A percentile compares a stretch with the other conserved stretches of the same genome.
Evolutionary conservation across 73 alveolate genomes (phyloP).

Genomic region (Uronychia binucleata): DNA sequence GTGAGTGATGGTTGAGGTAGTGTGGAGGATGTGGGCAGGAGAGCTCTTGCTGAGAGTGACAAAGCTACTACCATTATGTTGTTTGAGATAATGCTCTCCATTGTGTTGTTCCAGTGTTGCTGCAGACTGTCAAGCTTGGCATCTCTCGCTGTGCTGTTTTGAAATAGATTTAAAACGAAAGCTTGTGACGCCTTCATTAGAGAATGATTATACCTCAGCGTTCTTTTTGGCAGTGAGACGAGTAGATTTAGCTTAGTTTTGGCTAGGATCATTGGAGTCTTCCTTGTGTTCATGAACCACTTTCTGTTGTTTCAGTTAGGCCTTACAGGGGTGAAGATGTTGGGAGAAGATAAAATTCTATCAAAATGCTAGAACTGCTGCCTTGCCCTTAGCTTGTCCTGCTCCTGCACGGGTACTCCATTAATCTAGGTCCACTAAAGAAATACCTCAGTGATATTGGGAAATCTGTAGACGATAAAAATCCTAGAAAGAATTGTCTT

Average conservation of each 20-base stretch:
- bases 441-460: constrained; percentile 77
- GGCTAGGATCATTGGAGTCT: background rate
- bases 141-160: background rate
- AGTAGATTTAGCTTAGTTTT: background rate
- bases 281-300: background rate
- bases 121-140: background rate
- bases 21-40: background rate
- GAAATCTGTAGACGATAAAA: constrained; percentile 95
- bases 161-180: background rate
- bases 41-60: background rate
- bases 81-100: background rate
- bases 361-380: constrained; percentile 89
- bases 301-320: background rate
- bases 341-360: constrained; percentile 79
- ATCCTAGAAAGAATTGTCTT: constrained; percentile 71
- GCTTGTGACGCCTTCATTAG: background rate
- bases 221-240: background rate
- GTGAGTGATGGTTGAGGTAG: constrained; percentile 3
- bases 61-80: background rate
- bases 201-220: background rate
- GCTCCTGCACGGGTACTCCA: constrained; percentile 77
- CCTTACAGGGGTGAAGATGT: constrained; percentile 29
- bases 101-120: background rate
- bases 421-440: too few species aligned
- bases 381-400: constrained; percentile 87